A percentile compares a stretch with the other conserved stretches of the same genome.
Conservation (phyloP, 202 grass and related monocot species). For the Schoenoplectus triqueter region DNA sequence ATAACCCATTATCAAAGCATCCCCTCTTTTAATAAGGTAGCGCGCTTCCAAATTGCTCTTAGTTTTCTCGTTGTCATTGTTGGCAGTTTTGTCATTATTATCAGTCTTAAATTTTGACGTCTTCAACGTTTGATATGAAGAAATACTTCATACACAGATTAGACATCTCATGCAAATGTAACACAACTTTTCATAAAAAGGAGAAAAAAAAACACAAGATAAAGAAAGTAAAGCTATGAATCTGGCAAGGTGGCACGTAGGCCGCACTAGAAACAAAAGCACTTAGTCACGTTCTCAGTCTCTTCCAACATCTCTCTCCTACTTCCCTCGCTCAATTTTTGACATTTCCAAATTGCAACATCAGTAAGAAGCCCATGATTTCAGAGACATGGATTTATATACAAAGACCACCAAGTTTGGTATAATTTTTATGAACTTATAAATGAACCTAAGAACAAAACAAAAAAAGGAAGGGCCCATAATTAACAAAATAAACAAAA, state of each 20-base stretch:
- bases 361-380: background rate
- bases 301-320: background rate
- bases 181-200: background rate
- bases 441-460: slow-evolving; percentile 34
- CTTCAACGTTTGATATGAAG: background rate
- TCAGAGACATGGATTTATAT: slow-evolving; percentile 38
- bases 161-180: slow-evolving; percentile 15
- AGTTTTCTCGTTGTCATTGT: no score
- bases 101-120: no score
- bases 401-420: slow-evolving; percentile 35
- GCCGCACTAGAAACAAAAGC: background rate
- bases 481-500: slow-evolving; percentile 42
- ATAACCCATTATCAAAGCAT: no score
- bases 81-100: no score
- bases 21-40: no score
- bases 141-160: background rate
- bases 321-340: slow-evolving; percentile 6
- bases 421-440: slow-evolving; percentile 30
- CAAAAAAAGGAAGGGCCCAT: slow-evolving; percentile 3
- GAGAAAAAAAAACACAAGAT: no score
- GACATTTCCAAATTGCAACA: background rate
- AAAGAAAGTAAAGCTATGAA: slow-evolving; percentile 16
- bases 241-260: background rate
- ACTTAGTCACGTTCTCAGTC: background rate
- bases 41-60: no score